Evolutionary conservation across 495 filamentous ascomycete species (phyloP), one percentile per base, ranked within the genome.

Genomic region (Xylaria cubensis): DNA sequence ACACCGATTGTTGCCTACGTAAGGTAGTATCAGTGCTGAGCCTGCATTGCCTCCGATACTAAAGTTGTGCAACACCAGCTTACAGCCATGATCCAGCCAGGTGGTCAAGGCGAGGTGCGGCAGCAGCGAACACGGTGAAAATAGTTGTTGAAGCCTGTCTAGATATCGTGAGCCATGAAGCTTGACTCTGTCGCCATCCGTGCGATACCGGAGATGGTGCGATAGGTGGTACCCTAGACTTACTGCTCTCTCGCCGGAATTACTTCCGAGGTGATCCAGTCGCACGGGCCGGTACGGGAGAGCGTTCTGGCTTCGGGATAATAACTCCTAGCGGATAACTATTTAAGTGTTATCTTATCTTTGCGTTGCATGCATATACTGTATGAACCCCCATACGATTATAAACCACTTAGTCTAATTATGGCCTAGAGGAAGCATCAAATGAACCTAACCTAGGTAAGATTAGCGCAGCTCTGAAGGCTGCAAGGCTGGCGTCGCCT

Each of bases 401-500:
- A 71, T 39, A 46, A 21, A 66, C 29, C 17, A 3, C 12, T 2
- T 64, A 64, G 26, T 44, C 21, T 39, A 66, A 66, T 66, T 46
- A 4, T 24, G 63, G 63, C 26, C 26, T 29, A 29, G 26, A 2
- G 1, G 36, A 39, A 39, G 6, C 36, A 39, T 39, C 6, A 39
- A 39, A 39, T 8, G 36, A 39, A 32, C 21, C 48, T 62, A 58
- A 15, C 41, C 62, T 24, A 48, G 24, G 15, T 15, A 7, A 26
- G 41, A 67, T 21, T 64, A 50, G 63, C 56, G 48, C 51, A 64
- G 4, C 4, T 12, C 70, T 72, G 74, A 76, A 79, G 77, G 77
- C 77, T 79, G 56, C 77, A 79, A 79, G 77, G 77, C 75, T 79
- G 77, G 77, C 77, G 75, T 79, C 67, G 70, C 70, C 75, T 77